A percentile compares a stretch with the other conserved stretches of the same genome.
Evolutionary conservation across 2,329 filamentous ascomycete genomes (phyloP).

Genomic region (Neospermospora avenae): DNA sequence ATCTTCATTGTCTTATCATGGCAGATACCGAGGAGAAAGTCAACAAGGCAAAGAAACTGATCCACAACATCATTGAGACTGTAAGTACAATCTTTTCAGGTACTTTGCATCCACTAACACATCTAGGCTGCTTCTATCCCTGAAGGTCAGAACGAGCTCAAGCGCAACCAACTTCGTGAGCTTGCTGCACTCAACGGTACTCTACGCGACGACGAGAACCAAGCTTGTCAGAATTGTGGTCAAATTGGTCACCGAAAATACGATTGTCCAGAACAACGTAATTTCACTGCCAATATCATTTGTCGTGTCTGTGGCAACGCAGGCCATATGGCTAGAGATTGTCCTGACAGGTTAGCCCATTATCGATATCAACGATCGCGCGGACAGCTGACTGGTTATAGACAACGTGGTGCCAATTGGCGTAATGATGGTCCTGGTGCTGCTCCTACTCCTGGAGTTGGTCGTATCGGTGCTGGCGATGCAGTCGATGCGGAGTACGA

Average conservation of each 20-base stretch:
- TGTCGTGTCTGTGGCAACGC: constrained; percentile 97
- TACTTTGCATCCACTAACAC: constrained; percentile 32
- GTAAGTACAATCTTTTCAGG: constrained; percentile 52
- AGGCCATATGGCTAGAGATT: constrained; percentile 97
- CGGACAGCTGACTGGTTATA: constrained; percentile 43
- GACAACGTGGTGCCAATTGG: constrained; percentile 76
- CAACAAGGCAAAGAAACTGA: constrained; percentile 97
- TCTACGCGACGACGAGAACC: constrained; percentile 97
- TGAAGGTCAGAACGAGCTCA: constrained; percentile 97
- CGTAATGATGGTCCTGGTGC: constrained; percentile 67
- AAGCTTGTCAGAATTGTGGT: constrained; percentile 98
- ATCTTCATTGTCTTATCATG: constrained; percentile 99
- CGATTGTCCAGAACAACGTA: constrained; percentile 95
- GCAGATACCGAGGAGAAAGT: constrained; percentile 99
- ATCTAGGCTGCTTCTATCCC: constrained; percentile 91
- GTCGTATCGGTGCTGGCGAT: constrained; percentile 70
- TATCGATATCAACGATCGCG: not conserved
- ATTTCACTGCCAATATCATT: constrained; percentile 99
- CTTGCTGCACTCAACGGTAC: constrained; percentile 98
- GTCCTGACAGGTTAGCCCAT: constrained; percentile 68
- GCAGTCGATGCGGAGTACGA: constrained; percentile 93
- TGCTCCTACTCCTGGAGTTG: constrained; percentile 51
- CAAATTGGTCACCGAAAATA: constrained; percentile 99
- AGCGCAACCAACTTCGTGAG: constrained; percentile 96
- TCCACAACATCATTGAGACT: constrained; percentile 98